phyloP scores from a whole-genome alignment of 768 basidiomycete species.

The Suillus brevipes region DNA sequence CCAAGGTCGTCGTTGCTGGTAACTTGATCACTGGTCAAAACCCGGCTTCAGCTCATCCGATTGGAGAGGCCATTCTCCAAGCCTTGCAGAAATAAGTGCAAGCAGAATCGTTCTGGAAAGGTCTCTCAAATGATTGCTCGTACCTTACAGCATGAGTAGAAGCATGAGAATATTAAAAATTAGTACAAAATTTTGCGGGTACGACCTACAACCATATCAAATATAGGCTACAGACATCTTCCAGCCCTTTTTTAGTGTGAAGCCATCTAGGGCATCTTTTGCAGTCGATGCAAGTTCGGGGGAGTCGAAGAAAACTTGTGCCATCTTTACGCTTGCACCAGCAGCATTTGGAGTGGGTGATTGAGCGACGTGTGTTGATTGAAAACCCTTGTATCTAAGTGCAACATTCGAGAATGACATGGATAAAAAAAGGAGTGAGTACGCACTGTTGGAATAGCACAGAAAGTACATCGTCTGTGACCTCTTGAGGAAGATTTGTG shows the following conservation, averaged over 20 bases:
- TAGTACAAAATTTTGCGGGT: slow-evolving; percentile 13
- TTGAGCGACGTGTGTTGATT: slow-evolving; percentile 65
- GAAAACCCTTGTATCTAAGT: slow-evolving; percentile 80
- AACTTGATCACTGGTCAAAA: slow-evolving; percentile 74
- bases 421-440: slow-evolving; percentile 7
- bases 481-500: slow-evolving; percentile 88
- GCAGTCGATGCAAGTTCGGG: slow-evolving; percentile 74
- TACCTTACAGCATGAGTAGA: background rate
- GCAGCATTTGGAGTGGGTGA: slow-evolving; percentile 67
- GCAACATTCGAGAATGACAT: slow-evolving; percentile 6
- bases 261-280: slow-evolving; percentile 81
- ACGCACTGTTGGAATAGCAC: slow-evolving; percentile 92
- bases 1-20: slow-evolving; percentile 57
- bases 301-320: slow-evolving; percentile 76
- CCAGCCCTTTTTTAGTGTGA: slow-evolving; percentile 85
- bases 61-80: slow-evolving; percentile 59
- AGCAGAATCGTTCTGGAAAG: background rate
- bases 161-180: slow-evolving; percentile 2
- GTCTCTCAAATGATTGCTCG: background rate
- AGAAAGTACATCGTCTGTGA: slow-evolving; percentile 81
- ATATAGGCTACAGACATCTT: slow-evolving; percentile 78
- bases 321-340: slow-evolving; percentile 73
- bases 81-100: slow-evolving; percentile 36
- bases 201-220: slow-evolving; percentile 19
- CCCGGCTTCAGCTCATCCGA: slow-evolving; percentile 58